These are phyloP conservation scores for Gossypium lobatum DNA, from an alignment of 441 rosid genomes.

Conservation along the genomic window DNA sequence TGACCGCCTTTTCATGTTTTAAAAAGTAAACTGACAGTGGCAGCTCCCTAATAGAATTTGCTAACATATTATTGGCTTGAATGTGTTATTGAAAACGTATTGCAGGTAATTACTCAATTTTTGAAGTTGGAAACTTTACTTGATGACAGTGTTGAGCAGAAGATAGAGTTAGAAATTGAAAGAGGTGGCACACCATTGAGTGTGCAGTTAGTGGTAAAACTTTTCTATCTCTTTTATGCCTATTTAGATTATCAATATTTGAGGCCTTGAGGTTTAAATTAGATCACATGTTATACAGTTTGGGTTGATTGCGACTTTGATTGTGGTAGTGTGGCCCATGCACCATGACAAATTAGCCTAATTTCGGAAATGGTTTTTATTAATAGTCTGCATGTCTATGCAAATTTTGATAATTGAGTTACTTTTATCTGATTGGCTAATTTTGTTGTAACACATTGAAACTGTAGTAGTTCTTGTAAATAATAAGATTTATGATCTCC, in stretches of 20 bases:
- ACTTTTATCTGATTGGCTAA: neutral
- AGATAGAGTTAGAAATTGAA: conserved; percentile 72
- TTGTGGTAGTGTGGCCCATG: neutral
- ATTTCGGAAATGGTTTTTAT: neutral
- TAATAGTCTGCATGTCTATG: neutral
- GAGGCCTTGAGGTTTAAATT: conserved; percentile 7
- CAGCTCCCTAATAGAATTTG: neutral
- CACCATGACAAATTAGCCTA: neutral
- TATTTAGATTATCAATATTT: neutral
- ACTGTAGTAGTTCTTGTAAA: neutral
- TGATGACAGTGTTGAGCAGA: conserved; percentile 71
- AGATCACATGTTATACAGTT: neutral
- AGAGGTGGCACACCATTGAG: conserved; percentile 76
- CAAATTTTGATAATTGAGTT: neutral
- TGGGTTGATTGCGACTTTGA: neutral
- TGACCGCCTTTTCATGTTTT: neutral
- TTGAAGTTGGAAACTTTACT: conserved; percentile 72
- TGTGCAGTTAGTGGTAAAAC: conserved; percentile 66
- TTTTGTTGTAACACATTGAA: neutral
- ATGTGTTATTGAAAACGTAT: conserved; percentile 21
- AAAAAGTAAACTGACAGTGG: neutral
- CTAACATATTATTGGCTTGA: conserved; percentile 10
- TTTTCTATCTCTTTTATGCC: conserved; percentile 13
- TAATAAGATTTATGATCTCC: neutral
- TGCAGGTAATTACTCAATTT: conserved; percentile 88